Percentiles rank a stretch among this genome's conserved stretches.
These are phyloP conservation scores for Penicillium bialowiezense DNA, from an alignment of 495 filamentous ascomycete species.

Conservation along the genomic window DNA sequence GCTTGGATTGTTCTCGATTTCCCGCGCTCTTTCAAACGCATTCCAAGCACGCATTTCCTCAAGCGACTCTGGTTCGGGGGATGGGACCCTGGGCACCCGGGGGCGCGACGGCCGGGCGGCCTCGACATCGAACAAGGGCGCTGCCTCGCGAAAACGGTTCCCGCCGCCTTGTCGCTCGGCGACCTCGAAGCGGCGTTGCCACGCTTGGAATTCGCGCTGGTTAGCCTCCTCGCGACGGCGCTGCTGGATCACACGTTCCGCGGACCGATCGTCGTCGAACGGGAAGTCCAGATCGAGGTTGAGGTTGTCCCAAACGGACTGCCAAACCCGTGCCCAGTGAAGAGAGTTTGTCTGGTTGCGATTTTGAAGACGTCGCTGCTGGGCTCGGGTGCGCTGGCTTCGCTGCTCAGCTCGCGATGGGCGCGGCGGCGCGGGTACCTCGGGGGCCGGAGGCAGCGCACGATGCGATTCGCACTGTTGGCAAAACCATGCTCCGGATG, in stretches of 20 bases:
- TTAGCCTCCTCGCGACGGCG: conserved; percentile 59
- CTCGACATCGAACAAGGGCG: conserved; percentile 48
- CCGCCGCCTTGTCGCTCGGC: conserved; percentile 77
- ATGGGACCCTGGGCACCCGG: conserved; percentile 43
- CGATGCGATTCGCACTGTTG: conserved; percentile 63
- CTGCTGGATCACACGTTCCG: conserved; percentile 47
- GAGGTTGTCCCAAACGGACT: conserved; percentile 60
- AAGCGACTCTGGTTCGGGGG: conserved; percentile 62
- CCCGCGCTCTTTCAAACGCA: conserved; percentile 77
- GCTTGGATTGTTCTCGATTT: conserved; percentile 55
- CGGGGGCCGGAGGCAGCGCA: conserved; percentile 37
- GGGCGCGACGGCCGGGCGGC: conserved; percentile 43
- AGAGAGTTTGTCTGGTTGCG: conserved; percentile 45
- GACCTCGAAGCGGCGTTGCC: conserved; percentile 77
- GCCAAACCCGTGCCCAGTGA: conserved; percentile 67
- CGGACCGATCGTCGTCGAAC: conserved; percentile 68
- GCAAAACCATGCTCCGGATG: conserved; percentile 80
- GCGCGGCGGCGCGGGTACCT: conserved; percentile 24
- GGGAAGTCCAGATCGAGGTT: conserved; percentile 87
- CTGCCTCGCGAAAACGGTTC: conserved; percentile 65
- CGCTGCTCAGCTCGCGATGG: conserved; percentile 35
- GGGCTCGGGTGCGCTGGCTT: conserved; percentile 49
- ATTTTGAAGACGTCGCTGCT: conserved; percentile 42
- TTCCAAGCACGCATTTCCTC: conserved; percentile 88
- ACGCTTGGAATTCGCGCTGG: conserved; percentile 64